phyloP scores from a whole-genome alignment of 2,329 filamentous ascomycete species.

The Cladosporium sp. region DNA sequence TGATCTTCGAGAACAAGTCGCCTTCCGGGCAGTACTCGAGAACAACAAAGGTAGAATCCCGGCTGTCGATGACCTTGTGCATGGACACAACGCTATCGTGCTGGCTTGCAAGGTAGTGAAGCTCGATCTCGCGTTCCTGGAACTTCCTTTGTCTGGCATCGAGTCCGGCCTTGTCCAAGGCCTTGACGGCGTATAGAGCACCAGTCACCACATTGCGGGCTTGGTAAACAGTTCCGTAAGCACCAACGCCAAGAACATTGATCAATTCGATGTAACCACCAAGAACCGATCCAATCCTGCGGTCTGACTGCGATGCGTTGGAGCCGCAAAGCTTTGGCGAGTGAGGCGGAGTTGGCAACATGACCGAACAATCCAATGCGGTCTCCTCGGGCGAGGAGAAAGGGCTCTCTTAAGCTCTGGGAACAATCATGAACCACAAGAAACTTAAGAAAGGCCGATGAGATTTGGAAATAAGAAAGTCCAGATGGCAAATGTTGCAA shows the following conservation, averaged over 20 bases:
- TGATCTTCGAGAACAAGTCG: slow-evolving; percentile 96
- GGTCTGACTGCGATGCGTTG: slow-evolving; percentile 62
- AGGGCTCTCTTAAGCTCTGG: slow-evolving; percentile 15
- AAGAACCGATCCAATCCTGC: slow-evolving; percentile 80
- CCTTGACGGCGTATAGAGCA: slow-evolving; percentile 90
- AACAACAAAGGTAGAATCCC: slow-evolving; percentile 92
- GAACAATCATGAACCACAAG: slow-evolving; percentile 19
- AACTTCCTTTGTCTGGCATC: slow-evolving; percentile 85
- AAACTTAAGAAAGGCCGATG: slow-evolving; percentile 11
- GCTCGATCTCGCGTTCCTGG: slow-evolving; percentile 87
- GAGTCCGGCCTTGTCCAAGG: slow-evolving; percentile 89
- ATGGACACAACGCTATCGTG: slow-evolving; percentile 94
- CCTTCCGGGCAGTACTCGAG: slow-evolving; percentile 97
- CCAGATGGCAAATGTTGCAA: slow-evolving; percentile 15
- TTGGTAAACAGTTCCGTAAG: slow-evolving; percentile 94
- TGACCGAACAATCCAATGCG: slow-evolving; percentile 26
- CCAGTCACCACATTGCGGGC: slow-evolving; percentile 81
- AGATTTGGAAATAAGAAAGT: slow-evolving; percentile 8
- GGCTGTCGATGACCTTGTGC: slow-evolving; percentile 86
- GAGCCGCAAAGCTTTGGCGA: slow-evolving; percentile 43
- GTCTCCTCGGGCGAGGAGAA: slow-evolving; percentile 17
- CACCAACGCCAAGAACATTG: slow-evolving; percentile 84
- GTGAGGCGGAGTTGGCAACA: slow-evolving; percentile 53
- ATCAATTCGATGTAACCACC: slow-evolving; percentile 81
- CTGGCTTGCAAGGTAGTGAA: slow-evolving; percentile 84